These are phyloP conservation scores for Arbutus unedo DNA, from an alignment of 148 eudicot genomes.

Conservation along the genomic window DNA sequence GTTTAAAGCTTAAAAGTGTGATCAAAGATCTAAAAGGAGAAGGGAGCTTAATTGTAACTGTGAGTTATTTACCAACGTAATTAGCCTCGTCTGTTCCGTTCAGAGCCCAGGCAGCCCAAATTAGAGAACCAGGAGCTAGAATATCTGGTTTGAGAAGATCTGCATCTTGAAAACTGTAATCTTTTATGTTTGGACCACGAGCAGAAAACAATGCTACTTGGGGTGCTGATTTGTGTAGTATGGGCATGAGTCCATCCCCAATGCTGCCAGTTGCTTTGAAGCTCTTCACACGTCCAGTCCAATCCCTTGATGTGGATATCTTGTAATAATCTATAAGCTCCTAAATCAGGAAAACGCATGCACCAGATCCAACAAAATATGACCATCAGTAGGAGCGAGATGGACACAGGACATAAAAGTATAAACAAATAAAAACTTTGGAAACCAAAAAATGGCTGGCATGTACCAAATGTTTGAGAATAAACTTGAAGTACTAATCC, in stretches of 20 bases:
- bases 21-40: background rate
- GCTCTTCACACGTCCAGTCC: slow-evolving; percentile 93
- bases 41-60: background rate
- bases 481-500: background rate
- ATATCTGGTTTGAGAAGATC: slow-evolving; percentile 98
- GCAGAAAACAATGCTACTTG: slow-evolving; percentile 93
- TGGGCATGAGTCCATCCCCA: slow-evolving; percentile 70
- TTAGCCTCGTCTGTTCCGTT: slow-evolving; percentile 96
- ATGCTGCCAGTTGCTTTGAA: slow-evolving; percentile 76
- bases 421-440: background rate
- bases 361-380: background rate
- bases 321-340: slow-evolving; percentile 89
- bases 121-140: slow-evolving; percentile 93
- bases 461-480: background rate
- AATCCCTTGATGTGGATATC: slow-evolving; percentile 74
- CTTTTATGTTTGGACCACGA: slow-evolving; percentile 91
- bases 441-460: background rate
- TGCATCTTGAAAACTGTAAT: slow-evolving; percentile 85
- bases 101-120: slow-evolving; percentile 97
- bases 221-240: slow-evolving; percentile 86
- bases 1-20: background rate
- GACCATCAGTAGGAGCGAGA: background rate
- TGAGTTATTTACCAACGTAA: slow-evolving; percentile 51
- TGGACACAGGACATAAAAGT: background rate
- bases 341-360: slow-evolving; percentile 31